Base-by-base conservation (phyloP, 1,139 yeast species). In the Wickerhamomyces sp. region DNA sequence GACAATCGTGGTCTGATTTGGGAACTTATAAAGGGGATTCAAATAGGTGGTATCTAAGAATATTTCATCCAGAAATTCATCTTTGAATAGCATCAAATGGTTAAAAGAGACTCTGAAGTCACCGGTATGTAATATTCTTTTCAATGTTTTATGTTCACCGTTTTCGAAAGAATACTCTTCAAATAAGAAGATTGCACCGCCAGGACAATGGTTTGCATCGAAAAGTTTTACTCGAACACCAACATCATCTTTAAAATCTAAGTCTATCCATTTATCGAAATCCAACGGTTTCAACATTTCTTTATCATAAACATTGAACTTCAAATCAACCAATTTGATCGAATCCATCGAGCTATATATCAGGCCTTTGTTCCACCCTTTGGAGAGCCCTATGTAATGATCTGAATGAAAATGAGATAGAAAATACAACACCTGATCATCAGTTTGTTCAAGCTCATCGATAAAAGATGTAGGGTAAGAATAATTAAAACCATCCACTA, bases 161-260 rank as follows among this genome's bases (percentile, higher is more conserved):
- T 38, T 38, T 15, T 40, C 41, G 53, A 38, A 48, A 51, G 61
- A 58, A 34, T 58, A 56, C 13, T 81, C 75, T 53, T 82, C 83
- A 51, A 87, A 83, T 15, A 89, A 61, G 46, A 89, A 84, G 0
- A 92, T 75, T 0, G 78, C 88, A 1, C 97, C 87, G 2, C 98
- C 98, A 1, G 97, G 97, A 60, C 98, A 92, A 61, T 92, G 98
- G 51, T 92, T 90, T 0, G 97, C 98, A 46, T 86, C 87, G 9
- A 84, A 63, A 9, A 81, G 68, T 0, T 80, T 73, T 0, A 87
- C 89, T 2, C 84, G 75, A 8, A 32, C 35, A 16, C 39, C 42
- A 5, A 36, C 14, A 76, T 73, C 51, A 82, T 77, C 47, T 76
- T 71, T 42, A 81, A 66, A 18, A 89, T 12, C 19, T 10, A 31